Evolutionary conservation across 768 basidiomycete genomes (phyloP), one percentile per base, ranked within the genome.

Genomic region (Trametes cinnabarina): DNA sequence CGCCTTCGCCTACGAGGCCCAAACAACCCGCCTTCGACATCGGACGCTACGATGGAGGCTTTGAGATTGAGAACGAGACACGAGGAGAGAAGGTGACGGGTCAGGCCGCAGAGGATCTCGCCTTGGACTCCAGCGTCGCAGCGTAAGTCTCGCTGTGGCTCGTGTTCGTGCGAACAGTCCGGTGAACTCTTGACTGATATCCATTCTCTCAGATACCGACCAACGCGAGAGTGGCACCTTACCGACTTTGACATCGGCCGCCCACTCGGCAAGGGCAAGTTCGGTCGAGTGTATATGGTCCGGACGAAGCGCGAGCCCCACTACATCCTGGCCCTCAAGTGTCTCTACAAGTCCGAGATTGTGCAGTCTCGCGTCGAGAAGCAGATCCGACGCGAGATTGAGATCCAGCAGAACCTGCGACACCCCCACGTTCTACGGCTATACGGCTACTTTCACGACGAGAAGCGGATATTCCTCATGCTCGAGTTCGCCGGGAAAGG

Each of bases 251-350:
- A 97, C 62, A 96, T 98, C 67, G 96, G 97, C 17, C 85, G 94
- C 11, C 94, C 94, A 3, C 81, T 99, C 1, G 97, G 97, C n/a
- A 98, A 98, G 71, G 97, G 97, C 44, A 98, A 98, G 76, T 99
- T 98, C 65, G 97, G 97, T 1, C 90, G 94, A 3, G 97, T 99
- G 23, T 98, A 99, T 78, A 95, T 98, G 88, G 94, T 96, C 43
- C 85, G 95, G 49, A 98, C 96, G 19, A 96, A 95, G 72, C 72
- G 77, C 58, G 82, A 87, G 58, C 93, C 94, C 1, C 84, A 87
- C 58, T 98, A 91, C 77, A 96, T 98, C 69, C 85, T 98, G 66
- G 96, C 96, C 22, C 85, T 98, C 73, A 98, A 98, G 74, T 94
- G 92, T 61, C 80, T 98, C 55, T 95, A 95, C 81, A 99, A 98